Base-by-base conservation (phyloP, 345 rosid species). In the Sonneratia caseolaris region DNA sequence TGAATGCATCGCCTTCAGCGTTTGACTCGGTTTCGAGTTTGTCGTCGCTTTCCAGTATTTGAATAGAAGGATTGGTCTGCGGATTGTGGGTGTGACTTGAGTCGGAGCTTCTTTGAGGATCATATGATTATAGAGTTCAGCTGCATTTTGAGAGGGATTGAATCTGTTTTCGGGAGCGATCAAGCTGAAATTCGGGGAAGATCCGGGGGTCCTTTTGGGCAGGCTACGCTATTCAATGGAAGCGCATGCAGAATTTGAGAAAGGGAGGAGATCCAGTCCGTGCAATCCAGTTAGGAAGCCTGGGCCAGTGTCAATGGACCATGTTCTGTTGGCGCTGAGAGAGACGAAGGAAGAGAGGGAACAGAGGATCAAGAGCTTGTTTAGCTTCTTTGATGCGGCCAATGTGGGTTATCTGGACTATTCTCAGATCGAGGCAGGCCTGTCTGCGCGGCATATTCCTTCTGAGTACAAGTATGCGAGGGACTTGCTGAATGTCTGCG, bases 291-390 rank as follows among this genome's bases (percentile, higher is more conserved):
- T 76, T 18, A 13, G n/a, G 22, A 76, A 78, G 67, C 59, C 84
- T 51, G 81, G 76, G 24, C 84, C 81, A 51, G 76, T 68, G 69
- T 68, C 79, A 36, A 86, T 94, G 91, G 97, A 94, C 68, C 91
- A 91, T 65, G 97, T 94, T 55, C 77, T 94, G 10, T 62, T 86
- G 53, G 96, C 98, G 27, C 82, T 84, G 78, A 66, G 89, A 3
- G 96, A 94, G 82, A 89, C 91, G 35, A 90, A 84, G 79, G 95
- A 94, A 37, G 89, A 90, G 85, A 87, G 98, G 72, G 98, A 90
- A 22, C 62, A 69, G 3, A 79, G 97, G 61, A 86, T 94, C 55
- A 81, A 90, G 45, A 83, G 83, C 62, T 68, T 94, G 77, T 94
- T 94, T 76, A 72, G 70, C 68, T 91, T 90, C 84, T 91, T 91